These are phyloP conservation scores for Acanthamoeba sp. DNA, from an alignment of 208 protist genomes.

Conservation along the genomic window DNA sequence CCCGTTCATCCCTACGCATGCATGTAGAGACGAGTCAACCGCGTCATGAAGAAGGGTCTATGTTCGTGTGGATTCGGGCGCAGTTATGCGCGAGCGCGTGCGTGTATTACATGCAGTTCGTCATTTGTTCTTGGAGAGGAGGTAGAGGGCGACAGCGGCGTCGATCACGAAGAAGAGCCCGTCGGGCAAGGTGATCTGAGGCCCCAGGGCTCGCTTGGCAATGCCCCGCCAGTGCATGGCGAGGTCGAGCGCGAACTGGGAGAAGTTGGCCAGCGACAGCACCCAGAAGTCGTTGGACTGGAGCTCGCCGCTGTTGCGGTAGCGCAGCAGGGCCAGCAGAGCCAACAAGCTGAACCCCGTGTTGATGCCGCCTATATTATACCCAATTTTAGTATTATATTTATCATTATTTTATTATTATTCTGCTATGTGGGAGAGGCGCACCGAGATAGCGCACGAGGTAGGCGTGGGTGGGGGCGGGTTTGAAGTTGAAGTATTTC, in stretches of 20 bases:
- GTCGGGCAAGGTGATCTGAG: slow-evolving; percentile 52
- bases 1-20: too few relatives aligned
- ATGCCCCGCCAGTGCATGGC: slow-evolving; percentile 26
- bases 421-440: neutral
- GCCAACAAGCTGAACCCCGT: slow-evolving; percentile 30
- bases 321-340: slow-evolving; percentile 2
- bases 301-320: neutral
- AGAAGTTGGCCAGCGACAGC: slow-evolving; percentile 66
- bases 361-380: slow-evolving; percentile 23
- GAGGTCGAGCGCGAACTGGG: slow-evolving; percentile 57
- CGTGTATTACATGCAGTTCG: neutral
- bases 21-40: too few relatives aligned
- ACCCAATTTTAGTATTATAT: neutral
- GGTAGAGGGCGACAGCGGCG: neutral
- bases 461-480: slow-evolving; percentile 38
- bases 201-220: neutral
- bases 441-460: slow-evolving; percentile 16
- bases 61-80: too few relatives aligned
- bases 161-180: slow-evolving; percentile 27
- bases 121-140: neutral
- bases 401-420: neutral
- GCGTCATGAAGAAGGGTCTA: too few relatives aligned
- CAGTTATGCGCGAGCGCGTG: too few relatives aligned
- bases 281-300: slow-evolving; percentile 27
- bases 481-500: slow-evolving; percentile 28